These are phyloP conservation scores for Plicaturopsis crispa DNA, from an alignment of 768 basidiomycete genomes.

Conservation along the genomic window DNA sequence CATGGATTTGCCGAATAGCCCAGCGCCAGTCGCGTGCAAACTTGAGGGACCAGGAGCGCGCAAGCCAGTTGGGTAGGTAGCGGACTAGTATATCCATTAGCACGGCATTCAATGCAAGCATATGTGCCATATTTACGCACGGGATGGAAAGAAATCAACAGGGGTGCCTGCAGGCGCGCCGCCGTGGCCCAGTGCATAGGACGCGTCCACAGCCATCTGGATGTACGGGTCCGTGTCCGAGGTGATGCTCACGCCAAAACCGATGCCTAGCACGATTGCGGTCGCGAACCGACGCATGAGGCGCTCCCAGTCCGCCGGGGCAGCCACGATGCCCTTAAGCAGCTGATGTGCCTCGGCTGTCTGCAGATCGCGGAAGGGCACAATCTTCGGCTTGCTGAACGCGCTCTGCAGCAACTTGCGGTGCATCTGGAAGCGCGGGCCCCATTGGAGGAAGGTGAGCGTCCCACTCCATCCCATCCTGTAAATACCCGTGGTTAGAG, in stretches of 20 bases:
- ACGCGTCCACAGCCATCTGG: conserved; percentile 21
- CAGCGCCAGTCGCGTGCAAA: conserved; percentile 13
- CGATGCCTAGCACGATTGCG: conserved; percentile 12
- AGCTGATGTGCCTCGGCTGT: conserved; percentile 22
- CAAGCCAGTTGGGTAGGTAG: conserved; percentile 26
- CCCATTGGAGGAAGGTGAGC: conserved; percentile 15
- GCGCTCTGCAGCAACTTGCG: conserved; percentile 17
- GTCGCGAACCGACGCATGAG: conserved; percentile 22
- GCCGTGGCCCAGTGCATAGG: conserved; percentile 15
- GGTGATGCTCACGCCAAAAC: conserved; percentile 24
- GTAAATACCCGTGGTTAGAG: too few relatives aligned
- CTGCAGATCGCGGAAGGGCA: conserved; percentile 18
- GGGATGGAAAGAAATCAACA: conserved; percentile 17
- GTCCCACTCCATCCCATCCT: conserved; percentile 12
- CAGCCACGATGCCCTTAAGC: conserved; percentile 17
- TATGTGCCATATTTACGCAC: conserved; percentile 10
- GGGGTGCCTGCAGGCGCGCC: conserved; percentile 10
- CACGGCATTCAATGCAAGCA: background rate
- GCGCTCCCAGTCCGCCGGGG: conserved; percentile 14
- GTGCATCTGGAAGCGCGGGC: conserved; percentile 15
- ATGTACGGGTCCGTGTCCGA: conserved; percentile 29
- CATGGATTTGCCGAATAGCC: conserved; percentile 13
- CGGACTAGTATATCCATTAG: conserved; percentile 14
- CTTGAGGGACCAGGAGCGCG: conserved; percentile 16
- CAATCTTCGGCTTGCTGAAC: conserved; percentile 16